Base-by-base conservation (phyloP, 139 green algal genomes). In the Haematococcus sp. region DNA sequence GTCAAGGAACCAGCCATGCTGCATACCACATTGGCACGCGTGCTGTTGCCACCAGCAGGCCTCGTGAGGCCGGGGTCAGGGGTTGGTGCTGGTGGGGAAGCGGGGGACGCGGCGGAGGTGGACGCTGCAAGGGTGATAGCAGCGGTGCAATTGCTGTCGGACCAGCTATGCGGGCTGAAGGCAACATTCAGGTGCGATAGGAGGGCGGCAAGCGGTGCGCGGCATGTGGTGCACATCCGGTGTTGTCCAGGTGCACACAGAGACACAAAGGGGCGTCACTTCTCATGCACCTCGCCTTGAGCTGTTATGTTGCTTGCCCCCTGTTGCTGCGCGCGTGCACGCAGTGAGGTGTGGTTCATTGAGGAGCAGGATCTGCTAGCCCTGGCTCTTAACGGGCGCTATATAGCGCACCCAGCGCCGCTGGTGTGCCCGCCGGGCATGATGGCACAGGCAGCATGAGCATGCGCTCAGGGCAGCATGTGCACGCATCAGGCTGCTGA, bases 331-430 rank as follows among this genome's bases (percentile, higher is more conserved):
- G 17, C 17, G 59, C 19, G 7, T 32, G 58, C 25, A 1, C 65
- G 49, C 65, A 80, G 56, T n/a, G 68, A 81, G 28, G 71, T 86
- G 25, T 86, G 87, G 87, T 93, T 88, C 75, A 84, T 91, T 4
- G 84, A 94, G 74, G 89, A 94, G 71, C 70, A 84, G 44, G 84
- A 94, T 68, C 73, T 91, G 75, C 73, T 92, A 59, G 89, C 89
- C 1, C 77, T 93, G 27, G 89, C 86, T 1, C 77, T 94, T 51
- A 56, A 75, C 3, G 88, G 89, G 0, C 64, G 70, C 1, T 87
- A 84, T 43, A 23, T 68, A 0, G 63, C 85, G 34, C 77, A 81
- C 34, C n/a, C 43, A 0, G 55, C 83, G 3, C 82, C 71, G 25
- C 60, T 91, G 56, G 30, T 52, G 11, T 92, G 87, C 60, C 63